These are phyloP conservation scores for Uronychia setigera DNA, from an alignment of 73 alveolate genomes.

Conservation along the genomic window DNA sequence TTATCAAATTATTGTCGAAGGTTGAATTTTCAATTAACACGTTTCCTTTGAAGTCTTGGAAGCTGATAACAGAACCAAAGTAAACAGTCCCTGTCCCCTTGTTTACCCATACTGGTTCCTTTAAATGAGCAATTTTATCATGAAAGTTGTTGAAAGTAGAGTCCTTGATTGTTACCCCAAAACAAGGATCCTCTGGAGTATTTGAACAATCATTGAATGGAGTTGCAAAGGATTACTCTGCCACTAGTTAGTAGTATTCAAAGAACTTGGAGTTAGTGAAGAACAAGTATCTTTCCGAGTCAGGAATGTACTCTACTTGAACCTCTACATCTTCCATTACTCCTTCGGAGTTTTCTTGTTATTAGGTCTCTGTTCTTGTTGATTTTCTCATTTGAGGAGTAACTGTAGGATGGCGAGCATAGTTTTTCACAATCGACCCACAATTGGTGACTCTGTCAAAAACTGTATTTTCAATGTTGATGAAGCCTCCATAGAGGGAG, in stretches of 20 bases:
- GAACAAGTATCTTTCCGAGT: not conserved
- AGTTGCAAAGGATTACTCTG: not conserved
- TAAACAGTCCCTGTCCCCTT: not conserved
- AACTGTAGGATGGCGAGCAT: not conserved
- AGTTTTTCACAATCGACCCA: slow-evolving; percentile 19
- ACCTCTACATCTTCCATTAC: not conserved
- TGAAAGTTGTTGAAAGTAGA: slow-evolving; percentile 13
- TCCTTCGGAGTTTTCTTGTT: not conserved
- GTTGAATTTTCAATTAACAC: slow-evolving; percentile 3
- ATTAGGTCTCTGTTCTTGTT: not conserved
- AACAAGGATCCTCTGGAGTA: not conserved
- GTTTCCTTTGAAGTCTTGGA: slow-evolving; percentile 9
- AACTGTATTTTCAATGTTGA: not conserved
- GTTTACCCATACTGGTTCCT: slow-evolving; percentile 11
- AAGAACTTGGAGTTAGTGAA: not conserved
- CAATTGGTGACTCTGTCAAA: slow-evolving; percentile 14
- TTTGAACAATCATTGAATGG: not conserved
- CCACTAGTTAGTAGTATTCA: not conserved
- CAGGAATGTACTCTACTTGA: not conserved
- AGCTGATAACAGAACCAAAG: slow-evolving; percentile 9
- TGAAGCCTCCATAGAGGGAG: not conserved
- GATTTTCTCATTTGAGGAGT: not conserved
- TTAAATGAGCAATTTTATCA: not conserved
- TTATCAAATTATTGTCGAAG: slow-evolving; percentile 8
- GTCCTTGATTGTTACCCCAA: not conserved